Evolutionary conservation across 495 filamentous ascomycete genomes (phyloP), one percentile per base, ranked within the genome.

Genomic region (Pseudomonodictys pantanalensis): DNA sequence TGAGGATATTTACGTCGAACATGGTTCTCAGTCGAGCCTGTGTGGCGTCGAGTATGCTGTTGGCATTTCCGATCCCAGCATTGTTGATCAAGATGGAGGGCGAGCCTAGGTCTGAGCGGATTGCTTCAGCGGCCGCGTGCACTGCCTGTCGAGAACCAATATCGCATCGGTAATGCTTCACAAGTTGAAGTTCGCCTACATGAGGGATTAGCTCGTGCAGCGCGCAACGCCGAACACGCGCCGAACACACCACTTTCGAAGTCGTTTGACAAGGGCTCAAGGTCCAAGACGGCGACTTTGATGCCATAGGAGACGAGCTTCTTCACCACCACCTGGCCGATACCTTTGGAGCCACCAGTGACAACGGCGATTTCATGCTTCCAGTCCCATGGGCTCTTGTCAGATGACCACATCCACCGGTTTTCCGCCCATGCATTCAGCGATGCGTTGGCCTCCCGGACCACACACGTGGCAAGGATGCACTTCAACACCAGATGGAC

Each of bases 31-130:
- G 77, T 20, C 73, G 62, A 23, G 68, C 66, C 58, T 79, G 76
- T 7, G 77, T 53, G 30, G 76, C 72, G 0, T 78, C 71, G 4
- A 85, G 73, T 39, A 85, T 79, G 3, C 72, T 68, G 15, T 71
- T 70, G 15, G 76, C 71, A 29, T 72, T 68, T 28, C 72, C 76
- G 25, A 85, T 73, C 15, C 64, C 64, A 11, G 83, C 83, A 53
- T 86, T 86, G 75, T 86, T 86, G 63, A 86, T 69, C 41, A 85
- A 71, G 11, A 86, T 77, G 0, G 77, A 78, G 10, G 81, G 77
- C 38, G 78, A 69, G 56, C 82, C 76, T 29, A 77, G 72, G 3
- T 75, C 67, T 4, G 62, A 64, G 41, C 78, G 77, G 56, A 86
- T 77, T 1, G 71, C 66, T 33, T 72, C 69, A 5, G 75, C 81